Evolutionary conservation across 2,329 filamentous ascomycete species (phyloP), one percentile per base, ranked within the genome.

Genomic region (Penicillium corylophilum): DNA sequence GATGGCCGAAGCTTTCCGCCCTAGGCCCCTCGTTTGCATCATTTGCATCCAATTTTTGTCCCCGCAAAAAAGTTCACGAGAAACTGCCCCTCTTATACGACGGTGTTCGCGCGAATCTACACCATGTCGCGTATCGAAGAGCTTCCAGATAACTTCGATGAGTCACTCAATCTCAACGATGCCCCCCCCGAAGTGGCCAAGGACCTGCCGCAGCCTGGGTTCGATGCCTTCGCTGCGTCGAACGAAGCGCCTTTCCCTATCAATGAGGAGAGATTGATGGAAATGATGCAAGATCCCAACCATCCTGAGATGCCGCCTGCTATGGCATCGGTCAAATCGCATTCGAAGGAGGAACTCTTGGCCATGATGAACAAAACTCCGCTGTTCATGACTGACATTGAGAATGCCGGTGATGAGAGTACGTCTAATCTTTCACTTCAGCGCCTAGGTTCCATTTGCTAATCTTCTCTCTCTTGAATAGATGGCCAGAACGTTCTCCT

Each of bases 321-420:
- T 4, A 82, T 85, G 76, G 81, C 80, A 16, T 79, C 78, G 2
- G 74, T 82, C 40, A 79, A 78, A 54, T 76, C 79, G 49, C 78
- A 83, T 64, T 78, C 79, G 4, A 76, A 76, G 1, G 82, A 86
- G 43, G 82, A 88, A 59, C 73, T 89, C 31, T 65, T 86, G 36
- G 74, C 78, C 42, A 82, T 87, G 63, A 77, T 89, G 74, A 88
- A 87, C 65, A 83, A 84, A 58, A 80, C 82, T 43, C 94, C 94
- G 6, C 81, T 99, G 33, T 99, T 99, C 79, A 99, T 99, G 94
- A 97, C 91, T 26, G 86, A 89, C 61, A 80, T 96, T 29, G 89
- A 82, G 52, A 80, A 82, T 53, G 80, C 79, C 12, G 79, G 79
- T 47, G 80, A 79, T 51, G 78, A 79, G 55, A 78, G 80, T 76